phyloP scores from a whole-genome alignment of 768 basidiomycete genomes.

The Panaeolus cyanescens region DNA sequence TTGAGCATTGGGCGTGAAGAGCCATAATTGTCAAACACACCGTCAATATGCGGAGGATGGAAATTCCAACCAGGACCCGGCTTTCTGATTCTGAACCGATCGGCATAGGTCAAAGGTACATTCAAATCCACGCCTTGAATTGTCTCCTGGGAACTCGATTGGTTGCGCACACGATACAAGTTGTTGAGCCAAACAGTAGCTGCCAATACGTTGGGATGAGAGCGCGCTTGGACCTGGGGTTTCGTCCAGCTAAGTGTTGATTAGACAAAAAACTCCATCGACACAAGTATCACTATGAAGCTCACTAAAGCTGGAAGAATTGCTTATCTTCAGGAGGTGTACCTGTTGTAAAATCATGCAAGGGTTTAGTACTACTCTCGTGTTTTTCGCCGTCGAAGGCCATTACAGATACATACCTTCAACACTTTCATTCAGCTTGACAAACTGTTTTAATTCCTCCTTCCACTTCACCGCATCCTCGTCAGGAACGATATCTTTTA shows the following conservation, averaged over 20 bases:
- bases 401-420: conserved; percentile 39
- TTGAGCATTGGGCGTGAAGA: conserved; percentile 8
- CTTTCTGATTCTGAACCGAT: conserved; percentile 73
- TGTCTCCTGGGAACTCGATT: conserved; percentile 12
- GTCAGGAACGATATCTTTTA: conserved; percentile 60
- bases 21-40: conserved; percentile 19
- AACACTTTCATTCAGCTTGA: conserved; percentile 55
- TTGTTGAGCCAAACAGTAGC: conserved; percentile 63
- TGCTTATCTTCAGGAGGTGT: conserved; percentile 61
- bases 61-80: conserved; percentile 59
- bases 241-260: conserved; percentile 38
- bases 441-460: conserved; percentile 52
- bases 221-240: conserved; percentile 66
- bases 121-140: conserved; percentile 58
- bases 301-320: conserved; percentile 74
- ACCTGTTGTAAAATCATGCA: conserved; percentile 33
- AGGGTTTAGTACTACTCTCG: no score
- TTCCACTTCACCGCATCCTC: conserved; percentile 61
- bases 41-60: conserved; percentile 47
- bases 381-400: neutral
- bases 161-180: conserved; percentile 50
- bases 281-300: conserved; percentile 5
- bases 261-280: neutral
- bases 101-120: conserved; percentile 69
- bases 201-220: conserved; percentile 65